Evolutionary conservation across 306 rosid genomes (phyloP).

Genomic region (Senna tora): DNA sequence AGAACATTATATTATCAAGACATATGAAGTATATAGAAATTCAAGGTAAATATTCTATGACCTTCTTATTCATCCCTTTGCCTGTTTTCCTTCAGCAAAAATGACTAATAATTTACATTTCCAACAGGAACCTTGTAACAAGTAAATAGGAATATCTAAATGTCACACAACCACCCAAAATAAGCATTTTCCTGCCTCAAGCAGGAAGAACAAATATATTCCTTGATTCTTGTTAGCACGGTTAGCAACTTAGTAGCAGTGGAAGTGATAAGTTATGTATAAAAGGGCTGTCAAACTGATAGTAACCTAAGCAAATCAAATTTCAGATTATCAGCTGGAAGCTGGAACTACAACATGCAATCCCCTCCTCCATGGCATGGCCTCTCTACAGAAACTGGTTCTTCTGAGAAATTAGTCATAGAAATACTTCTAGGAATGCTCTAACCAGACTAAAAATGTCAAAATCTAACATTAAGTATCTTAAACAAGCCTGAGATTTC

Average conservation of each 20-base stretch:
- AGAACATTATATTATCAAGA: conserved; percentile 20
- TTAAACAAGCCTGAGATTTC: conserved; percentile 21
- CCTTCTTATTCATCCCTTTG: conserved; percentile 19
- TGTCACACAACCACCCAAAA: conserved; percentile 32
- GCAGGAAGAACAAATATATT: conserved; percentile 33
- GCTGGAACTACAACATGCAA: conserved; percentile 33
- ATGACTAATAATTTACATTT: conserved; percentile 21
- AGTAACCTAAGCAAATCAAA: conserved; percentile 32
- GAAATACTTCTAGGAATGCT: conserved; percentile 20
- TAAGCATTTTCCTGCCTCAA: conserved; percentile 35
- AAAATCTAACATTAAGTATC: conserved; percentile 26
- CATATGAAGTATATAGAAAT: conserved; percentile 17
- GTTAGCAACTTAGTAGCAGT: conserved; percentile 1
- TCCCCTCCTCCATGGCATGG: neutral
- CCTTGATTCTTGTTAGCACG: conserved; percentile 30
- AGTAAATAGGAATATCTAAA: conserved; percentile 29
- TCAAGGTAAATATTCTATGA: conserved; percentile 25
- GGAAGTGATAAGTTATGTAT: conserved; percentile 30
- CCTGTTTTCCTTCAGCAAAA: conserved; percentile 5
- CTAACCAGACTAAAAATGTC: conserved; percentile 8
- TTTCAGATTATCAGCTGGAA: conserved; percentile 28
- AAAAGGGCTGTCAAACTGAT: conserved; percentile 25
- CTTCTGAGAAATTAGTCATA: conserved; percentile 26
- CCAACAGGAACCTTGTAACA: conserved; percentile 30
- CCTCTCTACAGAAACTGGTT: conserved; percentile 8